These are phyloP conservation scores for Stachybotrys chartarum DNA, from an alignment of 2,329 filamentous ascomycete species.

Conservation along the genomic window DNA sequence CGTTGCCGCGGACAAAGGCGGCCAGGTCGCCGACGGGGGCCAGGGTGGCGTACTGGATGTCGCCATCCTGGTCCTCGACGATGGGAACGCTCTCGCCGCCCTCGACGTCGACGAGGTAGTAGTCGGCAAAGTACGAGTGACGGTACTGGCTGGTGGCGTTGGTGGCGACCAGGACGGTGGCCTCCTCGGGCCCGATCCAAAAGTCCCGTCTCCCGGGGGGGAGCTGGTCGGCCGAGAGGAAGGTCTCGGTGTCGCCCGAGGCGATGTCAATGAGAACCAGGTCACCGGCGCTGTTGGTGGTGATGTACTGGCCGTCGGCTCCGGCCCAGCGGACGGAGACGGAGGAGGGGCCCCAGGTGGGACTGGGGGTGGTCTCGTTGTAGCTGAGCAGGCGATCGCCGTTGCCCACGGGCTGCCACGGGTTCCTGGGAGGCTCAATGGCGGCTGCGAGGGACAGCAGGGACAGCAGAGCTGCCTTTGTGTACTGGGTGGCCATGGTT, in stretches of 20 bases:
- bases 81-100: slow-evolving; percentile 47
- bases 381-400: slow-evolving; percentile 51
- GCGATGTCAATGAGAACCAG: slow-evolving; percentile 56
- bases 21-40: slow-evolving; percentile 51
- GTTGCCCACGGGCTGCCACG: slow-evolving; percentile 47
- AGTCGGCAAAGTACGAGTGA: slow-evolving; percentile 61
- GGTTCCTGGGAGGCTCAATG: slow-evolving; percentile 44
- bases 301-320: slow-evolving; percentile 56
- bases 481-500: background rate
- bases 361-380: slow-evolving; percentile 48
- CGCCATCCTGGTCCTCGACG: slow-evolving; percentile 50
- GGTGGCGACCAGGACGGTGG: slow-evolving; percentile 52
- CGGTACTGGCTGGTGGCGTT: slow-evolving; percentile 65
- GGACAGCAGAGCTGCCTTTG: slow-evolving; percentile 9
- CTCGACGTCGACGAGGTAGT: slow-evolving; percentile 55
- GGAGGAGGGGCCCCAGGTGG: slow-evolving; percentile 36
- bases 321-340: slow-evolving; percentile 52
- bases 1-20: slow-evolving; percentile 60
- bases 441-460: slow-evolving; percentile 16
- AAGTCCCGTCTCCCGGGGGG: slow-evolving; percentile 49
- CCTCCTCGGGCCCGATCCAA: slow-evolving; percentile 53
- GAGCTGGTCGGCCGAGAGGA: slow-evolving; percentile 51
- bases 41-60: slow-evolving; percentile 61
- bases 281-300: slow-evolving; percentile 38
- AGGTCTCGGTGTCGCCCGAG: slow-evolving; percentile 46